Evolutionary conservation across 1,284 basidiomycete species (phyloP), one percentile per base, ranked within the genome.

Genomic region (Rhodotorula sp.): DNA sequence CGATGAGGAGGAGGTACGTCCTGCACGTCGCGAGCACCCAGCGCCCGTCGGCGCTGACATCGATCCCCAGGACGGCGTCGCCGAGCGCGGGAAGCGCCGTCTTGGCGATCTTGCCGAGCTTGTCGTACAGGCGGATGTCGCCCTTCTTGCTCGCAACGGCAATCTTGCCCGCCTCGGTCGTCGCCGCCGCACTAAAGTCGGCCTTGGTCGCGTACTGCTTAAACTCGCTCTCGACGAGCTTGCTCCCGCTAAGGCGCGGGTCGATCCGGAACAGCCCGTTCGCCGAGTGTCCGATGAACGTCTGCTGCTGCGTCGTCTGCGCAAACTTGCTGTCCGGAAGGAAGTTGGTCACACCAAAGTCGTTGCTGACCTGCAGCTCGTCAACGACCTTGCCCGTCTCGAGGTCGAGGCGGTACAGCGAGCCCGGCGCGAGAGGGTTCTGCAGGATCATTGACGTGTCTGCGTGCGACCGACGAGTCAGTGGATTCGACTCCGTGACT

Each of bases 81-180:
- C 97, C 95, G 39, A 98, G 86, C 46, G 94, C 92, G 37, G 96
- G 94, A 60, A 99, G 84, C n/a, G 94, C 94, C 32, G 97, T 99
- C 88, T 99, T 99, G 48, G 97, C 97, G 79, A 94, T 99, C 87
- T 98, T 99, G 60, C 97, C 97, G 76, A 99, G 92, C 64, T 89
- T 86, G 81, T 99, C 97, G 79, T 96, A 99, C 64, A 99, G 84
- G 59, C 96, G 87, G 75, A 99, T 91, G 81, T 99, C 97, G 72
- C 97, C 97, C 84, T 97, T 99, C 83, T 94, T 91, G 78, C 91
- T 94, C 25, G 92, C 94, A 7, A 99, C 91, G 3, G 94, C 97
- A 65, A 99, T 85, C 80, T 91, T 90, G 36, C 97, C 96, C 17
- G 84, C 83, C 50, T 87, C 89, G 37, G 96, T 98, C 15, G 97